Evolutionary conservation across 192 early-diverging fungal species (phyloP), one percentile per base, ranked within the genome.

Genomic region (Backusella tuberculispora): DNA sequence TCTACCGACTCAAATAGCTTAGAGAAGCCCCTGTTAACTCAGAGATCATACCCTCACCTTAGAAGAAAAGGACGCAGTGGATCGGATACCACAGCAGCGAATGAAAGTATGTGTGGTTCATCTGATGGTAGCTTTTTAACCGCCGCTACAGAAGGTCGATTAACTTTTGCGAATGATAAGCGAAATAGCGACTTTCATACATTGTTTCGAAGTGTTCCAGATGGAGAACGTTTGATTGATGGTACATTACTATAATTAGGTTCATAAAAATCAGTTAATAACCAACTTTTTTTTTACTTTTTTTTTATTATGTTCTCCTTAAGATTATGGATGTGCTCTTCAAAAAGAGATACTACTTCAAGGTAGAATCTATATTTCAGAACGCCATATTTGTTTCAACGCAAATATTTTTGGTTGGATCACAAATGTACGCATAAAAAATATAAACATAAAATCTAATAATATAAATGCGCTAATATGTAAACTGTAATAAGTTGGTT

Each of bases 371-470:
- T 96, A 94, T 78, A 81, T 95, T 78, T 95, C 95, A 5, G 87
- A 94, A 73, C 87, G 85, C 76, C 86, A 91, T 80, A 81, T 95
- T 48, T 93, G 92, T 80, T 97, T 97, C 74, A 89, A 95, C 81
- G 90, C 92, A 46, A 94, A 94, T 73, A 94, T 97, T 69, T 94
- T 97, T 84, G 95, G 95, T 43, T 95, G 94, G 90, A 90, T 93
- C 12, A 94, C 92, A 26, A 92, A 86, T 76, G 88, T 86, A 86
- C 76, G 78, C 63, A 65, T 21, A 24, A 6, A 60, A 60, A 26
- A 60, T 24, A 44, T 15, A 21, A 12, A 26, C 21, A 26, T 5
- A 50, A 50, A n/a, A 4, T 38, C 2, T 45, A 26, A n/a, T 50
- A 41, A 67, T 40, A 34, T 34, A 34, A 24, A 60, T 60, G 53